A percentile compares a stretch with the other conserved stretches of the same genome.
phyloP scores from a whole-genome alignment of 108 stramenopile species.

The Fragilaria radians region DNA sequence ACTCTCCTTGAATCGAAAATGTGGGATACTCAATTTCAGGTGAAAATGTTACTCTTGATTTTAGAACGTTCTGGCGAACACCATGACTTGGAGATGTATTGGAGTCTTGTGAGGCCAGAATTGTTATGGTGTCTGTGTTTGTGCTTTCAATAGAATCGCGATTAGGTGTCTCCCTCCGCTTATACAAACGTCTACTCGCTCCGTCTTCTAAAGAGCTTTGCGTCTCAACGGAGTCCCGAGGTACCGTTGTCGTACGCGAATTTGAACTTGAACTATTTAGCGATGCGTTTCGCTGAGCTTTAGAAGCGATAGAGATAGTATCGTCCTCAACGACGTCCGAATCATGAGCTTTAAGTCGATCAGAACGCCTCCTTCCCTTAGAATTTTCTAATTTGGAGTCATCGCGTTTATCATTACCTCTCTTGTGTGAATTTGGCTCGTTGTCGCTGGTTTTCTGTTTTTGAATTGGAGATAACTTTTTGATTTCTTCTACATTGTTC shows the following conservation, averaged over 20 bases:
- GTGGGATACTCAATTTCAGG: conserved; percentile 11
- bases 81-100: not conserved
- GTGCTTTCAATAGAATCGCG: not conserved
- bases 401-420: not conserved
- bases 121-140: not conserved
- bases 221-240: no score
- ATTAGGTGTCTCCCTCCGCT: not conserved
- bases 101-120: not conserved
- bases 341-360: not conserved
- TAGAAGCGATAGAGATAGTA: not conserved
- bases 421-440: no score
- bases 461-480: not conserved
- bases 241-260: no score
- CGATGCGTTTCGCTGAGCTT: not conserved
- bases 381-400: not conserved
- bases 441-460: no score
- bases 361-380: not conserved
- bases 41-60: not conserved
- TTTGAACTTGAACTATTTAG: not conserved
- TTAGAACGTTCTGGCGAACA: not conserved
- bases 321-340: not conserved
- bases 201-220: no score
- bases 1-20: not conserved
- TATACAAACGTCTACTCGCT: not conserved
- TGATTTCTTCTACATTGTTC: not conserved